Base-by-base conservation (phyloP, 768 basidiomycete species). In the Mycena capillaripes region DNA sequence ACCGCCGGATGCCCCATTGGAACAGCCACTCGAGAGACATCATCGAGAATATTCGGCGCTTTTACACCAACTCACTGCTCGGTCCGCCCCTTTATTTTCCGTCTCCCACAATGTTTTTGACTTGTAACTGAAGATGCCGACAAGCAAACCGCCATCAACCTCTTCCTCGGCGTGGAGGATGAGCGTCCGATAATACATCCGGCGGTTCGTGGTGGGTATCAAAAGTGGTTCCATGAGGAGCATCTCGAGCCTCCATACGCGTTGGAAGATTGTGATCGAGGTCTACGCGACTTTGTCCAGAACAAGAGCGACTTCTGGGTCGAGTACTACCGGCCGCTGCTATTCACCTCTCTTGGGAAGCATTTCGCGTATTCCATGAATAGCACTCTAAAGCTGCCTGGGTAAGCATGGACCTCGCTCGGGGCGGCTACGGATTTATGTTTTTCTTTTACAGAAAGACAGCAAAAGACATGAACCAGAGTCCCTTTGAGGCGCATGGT, bases 11-110 rank as follows among this genome's bases (percentile, higher is more conserved):
- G 89, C 95, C 95, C 0, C 96, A 98, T 73, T 99, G 97, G 97
- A 96, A 96, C 77, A 97, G 95, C 76, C 97, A 98, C 82, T 98
- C 97, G 2, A 87, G 97, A 40, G 97, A 98, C 79, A 95, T 98
- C 77, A 95, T 97, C 73, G 97, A 98, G 82, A 97, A 97, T 77
- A 92, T 99, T 62, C 88, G 95, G 59, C 90, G 97, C 23, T 98
- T 97, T 79, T 99, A 98, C 79, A 93, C 96, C 11, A 99, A 99
- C 78, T 96, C 95, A 9, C 85, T 99, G 53, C 88, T 97, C 4
- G 96, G 96, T 95, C 50, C 67, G 76, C 55, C 32, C 8, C n/a
- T 59, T n/a, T 66, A 50, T 38, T 38, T 16, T 10, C 9, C 38
- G 19, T 38, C 25, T 34, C 69, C 44, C 57, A 44, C 30, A 32